phyloP scores from a whole-genome alignment of 106 monocot species.

The Triglochin maritima region DNA sequence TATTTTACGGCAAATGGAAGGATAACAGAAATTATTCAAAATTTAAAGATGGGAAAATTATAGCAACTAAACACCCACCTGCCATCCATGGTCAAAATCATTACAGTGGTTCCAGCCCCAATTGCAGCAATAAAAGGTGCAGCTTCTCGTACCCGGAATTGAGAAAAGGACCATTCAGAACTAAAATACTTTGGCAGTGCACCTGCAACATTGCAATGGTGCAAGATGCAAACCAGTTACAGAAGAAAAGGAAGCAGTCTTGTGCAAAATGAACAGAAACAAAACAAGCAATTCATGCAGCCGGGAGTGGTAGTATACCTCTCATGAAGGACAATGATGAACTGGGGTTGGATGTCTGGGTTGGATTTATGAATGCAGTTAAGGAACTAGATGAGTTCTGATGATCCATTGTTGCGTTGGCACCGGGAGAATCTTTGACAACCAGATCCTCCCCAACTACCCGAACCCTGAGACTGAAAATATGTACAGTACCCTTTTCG shows the following conservation, averaged over 20 bases:
- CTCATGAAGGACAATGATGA: slow-evolving; percentile 87
- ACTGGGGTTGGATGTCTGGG: slow-evolving; percentile 46
- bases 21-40: too few species aligned
- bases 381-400: slow-evolving; percentile 69
- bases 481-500: slow-evolving; percentile 88
- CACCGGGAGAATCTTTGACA: slow-evolving; percentile 17
- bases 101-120: slow-evolving; percentile 65
- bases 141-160: slow-evolving; percentile 72
- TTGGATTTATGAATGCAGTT: slow-evolving; percentile 57
- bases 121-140: slow-evolving; percentile 72
- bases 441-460: slow-evolving; percentile 64
- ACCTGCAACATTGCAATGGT: slow-evolving; percentile 29
- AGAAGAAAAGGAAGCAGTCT: background rate
- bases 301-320: slow-evolving; percentile 22
- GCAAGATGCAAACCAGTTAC: background rate
- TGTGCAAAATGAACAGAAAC: background rate
- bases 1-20: too few species aligned
- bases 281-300: background rate
- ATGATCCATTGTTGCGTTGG: slow-evolving; percentile 34
- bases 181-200: slow-evolving; percentile 93
- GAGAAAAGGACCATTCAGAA: slow-evolving; percentile 98
- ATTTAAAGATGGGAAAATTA: too few species aligned
- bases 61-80: slow-evolving; percentile 28
- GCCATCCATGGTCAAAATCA: slow-evolving; percentile 80
- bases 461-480: slow-evolving; percentile 83